Evolutionary conservation across 306 rosid genomes (phyloP), one percentile per base, ranked within the genome.

Genomic region (Sicyos edulis): DNA sequence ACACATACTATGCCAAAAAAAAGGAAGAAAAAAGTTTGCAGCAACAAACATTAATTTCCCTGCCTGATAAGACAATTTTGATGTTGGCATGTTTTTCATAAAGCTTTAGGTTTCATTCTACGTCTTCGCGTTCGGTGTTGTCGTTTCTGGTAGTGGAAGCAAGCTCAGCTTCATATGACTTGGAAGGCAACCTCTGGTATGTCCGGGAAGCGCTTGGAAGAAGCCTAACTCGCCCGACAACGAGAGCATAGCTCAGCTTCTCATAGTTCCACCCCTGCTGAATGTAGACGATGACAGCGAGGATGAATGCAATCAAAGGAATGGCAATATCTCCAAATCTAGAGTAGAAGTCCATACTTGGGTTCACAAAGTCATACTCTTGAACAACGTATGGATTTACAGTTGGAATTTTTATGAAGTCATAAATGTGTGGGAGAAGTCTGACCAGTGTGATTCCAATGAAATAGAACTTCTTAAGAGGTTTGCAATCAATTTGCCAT

Each of bases 341-440:
- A 0, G 98, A 84, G 81, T 85, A 93, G 71, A 90, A 91, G 22
- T 90, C 89, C 61, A 50, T 72, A 72, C 75, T 83, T 17, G 92
- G 97, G 78, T 88, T 81, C 70, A 86, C 89, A 79, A 90, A 82
- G 78, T 93, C 37, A 32, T 32, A 32, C 37, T 32, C 37, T 32
- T 32, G 4, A 32, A 32, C 37, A 32, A 32, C 2, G 37, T 32
- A 32, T 3, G 37, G 37, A 32, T 32, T 32, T 32, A 32, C 37
- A 32, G 37, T 32, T 32, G 37, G 37, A 32, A 5, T 5, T 1
- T 5, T 32, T 32, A 32, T 4, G 37, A 32, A 32, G 37, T 32
- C 96, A 57, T 90, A 92, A 74, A 86, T 17, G 80, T 90, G 98
- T 73, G 98, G 98, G 63, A 92, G 83, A 29, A 92, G 85, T 76